These are phyloP conservation scores for Botryotinia calthae DNA, from an alignment of 2,329 filamentous ascomycete species.

Conservation along the genomic window DNA sequence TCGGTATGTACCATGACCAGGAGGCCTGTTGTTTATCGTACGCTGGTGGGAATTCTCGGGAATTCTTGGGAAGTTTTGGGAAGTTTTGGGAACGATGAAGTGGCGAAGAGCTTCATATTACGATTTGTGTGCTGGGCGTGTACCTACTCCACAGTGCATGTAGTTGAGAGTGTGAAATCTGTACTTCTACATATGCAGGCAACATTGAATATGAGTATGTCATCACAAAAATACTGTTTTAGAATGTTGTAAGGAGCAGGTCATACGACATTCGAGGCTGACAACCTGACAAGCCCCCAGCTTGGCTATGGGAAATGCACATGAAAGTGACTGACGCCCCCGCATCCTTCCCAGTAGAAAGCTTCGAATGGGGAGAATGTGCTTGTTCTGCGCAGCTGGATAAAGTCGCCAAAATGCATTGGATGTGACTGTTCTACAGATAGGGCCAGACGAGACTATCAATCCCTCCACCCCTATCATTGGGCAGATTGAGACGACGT, in stretches of 20 bases:
- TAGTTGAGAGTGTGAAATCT: background rate
- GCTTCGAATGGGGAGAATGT: background rate
- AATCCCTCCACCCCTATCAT: background rate
- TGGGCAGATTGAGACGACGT: background rate
- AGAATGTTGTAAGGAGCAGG: background rate
- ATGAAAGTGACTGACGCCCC: conserved; percentile 9
- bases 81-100: background rate
- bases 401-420: background rate
- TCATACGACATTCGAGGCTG: conserved; percentile 18
- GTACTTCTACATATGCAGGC: background rate
- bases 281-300: background rate
- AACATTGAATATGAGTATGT: background rate
- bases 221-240: background rate
- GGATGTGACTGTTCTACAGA: background rate
- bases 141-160: background rate
- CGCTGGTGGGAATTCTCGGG: background rate
- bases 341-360: conserved; percentile 4
- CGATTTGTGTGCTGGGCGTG: background rate
- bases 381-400: conserved; percentile 12
- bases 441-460: conserved; percentile 3
- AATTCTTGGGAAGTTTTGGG: background rate
- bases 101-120: background rate
- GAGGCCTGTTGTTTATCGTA: conserved; percentile 15
- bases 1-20: conserved; percentile 22
- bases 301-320: background rate